phyloP scores from a whole-genome alignment of 345 rosid species.

The Erodium maritimum region DNA sequence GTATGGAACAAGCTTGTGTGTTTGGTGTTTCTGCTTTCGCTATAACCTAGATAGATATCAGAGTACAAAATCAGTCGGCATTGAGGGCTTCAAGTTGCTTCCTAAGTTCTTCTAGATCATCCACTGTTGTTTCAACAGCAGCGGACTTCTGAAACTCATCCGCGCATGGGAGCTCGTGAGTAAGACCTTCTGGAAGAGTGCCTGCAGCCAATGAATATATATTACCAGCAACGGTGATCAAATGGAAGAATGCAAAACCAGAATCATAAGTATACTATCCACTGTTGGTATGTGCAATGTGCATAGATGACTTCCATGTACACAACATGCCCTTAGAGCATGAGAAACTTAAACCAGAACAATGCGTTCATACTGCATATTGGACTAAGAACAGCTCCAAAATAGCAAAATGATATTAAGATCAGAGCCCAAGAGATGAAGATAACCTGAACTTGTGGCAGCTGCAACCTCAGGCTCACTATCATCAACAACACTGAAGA shows the following conservation, averaged over 20 bases:
- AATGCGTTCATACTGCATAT: background rate
- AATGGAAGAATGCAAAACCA: background rate
- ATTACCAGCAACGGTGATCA: background rate
- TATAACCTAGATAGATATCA: background rate
- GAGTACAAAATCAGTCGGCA: slow-evolving; percentile 23
- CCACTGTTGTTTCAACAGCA: slow-evolving; percentile 27
- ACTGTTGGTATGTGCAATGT: no score
- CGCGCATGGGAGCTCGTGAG: slow-evolving; percentile 73
- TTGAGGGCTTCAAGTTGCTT: slow-evolving; percentile 86
- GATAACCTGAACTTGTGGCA: slow-evolving; percentile 52
- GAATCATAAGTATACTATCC: background rate
- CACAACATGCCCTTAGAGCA: no score
- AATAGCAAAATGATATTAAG: background rate
- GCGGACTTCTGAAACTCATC: slow-evolving; percentile 39
- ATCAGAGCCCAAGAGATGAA: slow-evolving; percentile 3
- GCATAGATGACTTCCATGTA: no score
- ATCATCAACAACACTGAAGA: slow-evolving; percentile 55
- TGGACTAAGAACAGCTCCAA: background rate
- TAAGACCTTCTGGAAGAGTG: slow-evolving; percentile 77
- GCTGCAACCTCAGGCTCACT: slow-evolving; percentile 22
- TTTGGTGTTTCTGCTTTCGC: background rate
- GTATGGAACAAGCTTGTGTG: background rate
- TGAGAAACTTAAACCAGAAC: no score
- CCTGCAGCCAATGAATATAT: slow-evolving; percentile 21
- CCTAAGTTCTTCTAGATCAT: slow-evolving; percentile 71